Percentiles rank a stretch among this genome's conserved stretches.
These are phyloP conservation scores for Neurospora cerealis DNA, from an alignment of 495 filamentous ascomycete species.

Conservation along the genomic window DNA sequence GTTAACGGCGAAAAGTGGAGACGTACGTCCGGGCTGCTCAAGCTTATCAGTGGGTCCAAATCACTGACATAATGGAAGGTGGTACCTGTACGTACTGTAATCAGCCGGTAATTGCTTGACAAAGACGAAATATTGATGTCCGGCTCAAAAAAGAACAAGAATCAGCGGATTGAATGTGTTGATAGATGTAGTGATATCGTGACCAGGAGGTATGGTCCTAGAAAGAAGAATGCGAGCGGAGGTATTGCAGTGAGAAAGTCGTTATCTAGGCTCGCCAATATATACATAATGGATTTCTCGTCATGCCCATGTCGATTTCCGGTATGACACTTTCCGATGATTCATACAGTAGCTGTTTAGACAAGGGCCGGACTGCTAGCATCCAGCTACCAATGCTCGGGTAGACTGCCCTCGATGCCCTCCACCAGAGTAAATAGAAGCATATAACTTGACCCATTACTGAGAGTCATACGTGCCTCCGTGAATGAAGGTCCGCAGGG, in stretches of 20 bases:
- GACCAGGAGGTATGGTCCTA: no score
- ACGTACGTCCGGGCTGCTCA: not conserved
- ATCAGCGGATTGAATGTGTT: not conserved
- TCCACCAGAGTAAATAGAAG: no score
- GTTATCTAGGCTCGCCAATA: no score
- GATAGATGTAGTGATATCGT: no score
- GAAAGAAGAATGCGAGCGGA: no score
- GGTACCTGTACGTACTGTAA: not conserved
- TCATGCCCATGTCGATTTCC: not conserved
- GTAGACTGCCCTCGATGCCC: no score
- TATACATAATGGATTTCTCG: no score
- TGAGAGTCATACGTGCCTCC: no score
- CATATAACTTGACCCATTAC: no score
- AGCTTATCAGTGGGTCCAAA: not conserved
- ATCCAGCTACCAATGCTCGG: no score
- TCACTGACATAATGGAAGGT: not conserved
- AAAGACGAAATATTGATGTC: not conserved
- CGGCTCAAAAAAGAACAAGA: not conserved
- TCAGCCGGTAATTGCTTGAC: not conserved
- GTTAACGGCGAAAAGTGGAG: not conserved
- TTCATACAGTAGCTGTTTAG: not conserved
- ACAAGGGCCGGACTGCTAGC: not conserved
- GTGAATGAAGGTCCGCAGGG: not conserved
- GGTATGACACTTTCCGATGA: not conserved
- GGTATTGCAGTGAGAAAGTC: no score